Evolutionary conservation across 2,329 filamentous ascomycete genomes (phyloP), one percentile per base, ranked within the genome.

Genomic region (Botrytis galanthina): DNA sequence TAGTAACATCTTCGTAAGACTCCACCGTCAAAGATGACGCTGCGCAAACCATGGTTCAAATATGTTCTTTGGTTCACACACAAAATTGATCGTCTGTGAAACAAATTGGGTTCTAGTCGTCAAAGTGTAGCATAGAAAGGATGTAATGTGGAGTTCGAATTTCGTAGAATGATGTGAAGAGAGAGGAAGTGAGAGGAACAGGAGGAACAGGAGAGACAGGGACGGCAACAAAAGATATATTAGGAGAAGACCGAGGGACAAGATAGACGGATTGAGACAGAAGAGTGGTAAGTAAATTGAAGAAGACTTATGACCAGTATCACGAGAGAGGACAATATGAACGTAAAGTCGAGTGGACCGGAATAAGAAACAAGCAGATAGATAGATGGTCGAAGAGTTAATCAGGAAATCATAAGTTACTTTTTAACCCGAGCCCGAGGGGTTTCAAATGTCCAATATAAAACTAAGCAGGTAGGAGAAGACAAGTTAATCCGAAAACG

Each of bases 1-100:
- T 60, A 26, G 71, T 71, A 29, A 68, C 64, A 44, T 78, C 76
- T 42, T 79, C 78, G 71, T 80, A 80, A 20, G 77, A 78, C 73
- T 81, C 80, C 32, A 81, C 76, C 70, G 80, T 80, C 69, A 82
- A 63, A 35, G 80, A 80, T 35, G 80, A 76, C 20, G 77, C 75
- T 37, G 80, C 75, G 71, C 78, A 81, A 71, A 74, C 77, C 80
- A 82, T 83, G 72, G 54, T 39, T 71, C 60, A 54, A 64, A 35
- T 70, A 29, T 59, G 46, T 32, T 67, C 20, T 26, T 35, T 51
- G 44, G 16, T 71, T 44, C 39, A 51, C 66, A 57, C 39, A 51
- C 66, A 57, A 22, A 20, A 32, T 9, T 29, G 64, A 39, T 22
- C 37, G 35, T 68, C n/a, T 37, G 64, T 29, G 32, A 37, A 68